A percentile compares a stretch with the other conserved stretches of the same genome.
These are phyloP conservation scores for Claviceps fusiformis DNA, from an alignment of 2,329 filamentous ascomycete genomes.

Conservation along the genomic window DNA sequence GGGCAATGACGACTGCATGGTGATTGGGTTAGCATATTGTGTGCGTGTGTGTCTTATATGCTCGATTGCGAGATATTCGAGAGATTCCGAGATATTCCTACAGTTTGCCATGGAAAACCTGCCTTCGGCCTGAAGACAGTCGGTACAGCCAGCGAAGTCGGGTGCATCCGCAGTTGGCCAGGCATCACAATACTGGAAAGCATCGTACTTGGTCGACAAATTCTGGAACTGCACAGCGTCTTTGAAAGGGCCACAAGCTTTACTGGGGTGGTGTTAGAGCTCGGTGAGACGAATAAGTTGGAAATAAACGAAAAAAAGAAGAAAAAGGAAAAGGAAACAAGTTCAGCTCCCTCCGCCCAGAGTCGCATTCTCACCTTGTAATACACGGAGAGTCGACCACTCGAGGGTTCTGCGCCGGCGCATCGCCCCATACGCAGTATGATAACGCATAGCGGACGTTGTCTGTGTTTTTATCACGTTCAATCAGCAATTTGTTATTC, in stretches of 20 bases:
- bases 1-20: conserved; percentile 29
- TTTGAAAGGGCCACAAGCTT: conserved; percentile 36
- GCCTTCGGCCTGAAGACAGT: conserved; percentile 29
- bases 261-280: conserved; percentile 26
- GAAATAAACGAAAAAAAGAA: too few species aligned
- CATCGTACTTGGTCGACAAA: conserved; percentile 28
- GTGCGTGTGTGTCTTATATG: too few species aligned
- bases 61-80: too few species aligned
- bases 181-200: conserved; percentile 40
- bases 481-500: not conserved
- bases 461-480: conserved; percentile 23
- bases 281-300: not conserved
- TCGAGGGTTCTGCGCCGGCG: conserved; percentile 25
- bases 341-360: too few species aligned
- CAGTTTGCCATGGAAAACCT: conserved; percentile 39
- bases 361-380: conserved; percentile 29
- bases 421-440: conserved; percentile 38
- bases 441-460: conserved; percentile 43
- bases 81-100: conserved; percentile 19
- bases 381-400: conserved; percentile 32
- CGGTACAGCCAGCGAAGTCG: conserved; percentile 27
- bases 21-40: too few species aligned
- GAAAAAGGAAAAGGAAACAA: too few species aligned
- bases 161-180: conserved; percentile 28
- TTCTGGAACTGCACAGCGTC: conserved; percentile 35